phyloP scores from a whole-genome alignment of 179 eudicot genomes.

The Beta corolliflora region DNA sequence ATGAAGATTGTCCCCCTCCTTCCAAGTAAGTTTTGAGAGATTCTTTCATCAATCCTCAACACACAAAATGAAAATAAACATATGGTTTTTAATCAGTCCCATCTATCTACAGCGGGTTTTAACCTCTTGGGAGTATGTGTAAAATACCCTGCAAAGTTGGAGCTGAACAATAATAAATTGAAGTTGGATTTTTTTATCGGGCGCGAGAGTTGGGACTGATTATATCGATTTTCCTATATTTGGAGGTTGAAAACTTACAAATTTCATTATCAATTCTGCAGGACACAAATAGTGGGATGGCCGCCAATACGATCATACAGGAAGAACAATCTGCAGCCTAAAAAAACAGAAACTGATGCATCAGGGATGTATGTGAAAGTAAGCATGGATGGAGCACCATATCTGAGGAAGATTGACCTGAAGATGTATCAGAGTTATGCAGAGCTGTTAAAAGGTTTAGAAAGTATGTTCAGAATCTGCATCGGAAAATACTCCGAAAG shows the following conservation, averaged over 20 bases:
- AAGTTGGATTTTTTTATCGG: too few relatives aligned
- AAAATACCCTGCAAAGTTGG: too few relatives aligned
- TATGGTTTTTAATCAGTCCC: too few relatives aligned
- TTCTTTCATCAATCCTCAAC: neutral
- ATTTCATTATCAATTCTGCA: constrained; percentile 32
- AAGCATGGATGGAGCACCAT: constrained; percentile 97
- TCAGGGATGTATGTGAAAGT: constrained; percentile 73
- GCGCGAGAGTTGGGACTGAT: too few relatives aligned
- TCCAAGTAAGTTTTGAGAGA: constrained; percentile 58
- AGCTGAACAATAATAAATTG: too few relatives aligned
- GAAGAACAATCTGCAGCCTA: constrained; percentile 57
- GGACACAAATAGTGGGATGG: constrained; percentile 93
- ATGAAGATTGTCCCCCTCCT: constrained; percentile 49
- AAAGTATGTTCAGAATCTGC: constrained; percentile 74
- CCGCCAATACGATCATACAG: constrained; percentile 87
- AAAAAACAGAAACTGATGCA: constrained; percentile 48
- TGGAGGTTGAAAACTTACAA: neutral
- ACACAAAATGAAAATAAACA: neutral
- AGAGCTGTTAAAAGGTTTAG: constrained; percentile 68
- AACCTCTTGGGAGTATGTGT: too few relatives aligned
- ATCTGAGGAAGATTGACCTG: constrained; percentile 81
- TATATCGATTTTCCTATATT: too few relatives aligned
- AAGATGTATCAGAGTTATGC: constrained; percentile 60
- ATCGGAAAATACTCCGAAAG: constrained; percentile 68
- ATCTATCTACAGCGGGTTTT: too few relatives aligned